These are phyloP conservation scores for Triglochin maritima DNA, from an alignment of 106 monocot species.

Conservation along the genomic window DNA sequence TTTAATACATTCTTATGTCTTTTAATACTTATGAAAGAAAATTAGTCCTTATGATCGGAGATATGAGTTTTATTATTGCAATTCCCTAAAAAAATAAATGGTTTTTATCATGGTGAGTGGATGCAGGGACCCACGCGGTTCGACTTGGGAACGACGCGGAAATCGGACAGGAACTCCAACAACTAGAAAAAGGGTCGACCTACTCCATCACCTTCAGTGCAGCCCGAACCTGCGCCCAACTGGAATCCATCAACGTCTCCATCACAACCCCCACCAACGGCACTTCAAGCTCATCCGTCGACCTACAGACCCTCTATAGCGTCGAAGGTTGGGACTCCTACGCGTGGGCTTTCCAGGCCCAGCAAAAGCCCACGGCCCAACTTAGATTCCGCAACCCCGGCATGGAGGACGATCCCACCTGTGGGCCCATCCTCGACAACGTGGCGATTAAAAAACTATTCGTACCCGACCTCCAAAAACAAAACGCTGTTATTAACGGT, in stretches of 20 bases:
- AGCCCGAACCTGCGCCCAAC: slow-evolving; percentile 83
- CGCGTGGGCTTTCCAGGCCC: slow-evolving; percentile 66
- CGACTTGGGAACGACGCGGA: slow-evolving; percentile 87
- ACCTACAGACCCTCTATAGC: slow-evolving; percentile 92
- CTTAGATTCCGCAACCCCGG: slow-evolving; percentile 71
- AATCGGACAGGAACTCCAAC: slow-evolving; percentile 36
- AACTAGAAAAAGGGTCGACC: slow-evolving; percentile 56
- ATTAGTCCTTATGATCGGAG: not conserved
- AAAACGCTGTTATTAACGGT: slow-evolving; percentile 39
- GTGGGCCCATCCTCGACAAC: slow-evolving; percentile 85
- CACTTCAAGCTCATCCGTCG: slow-evolving; percentile 24
- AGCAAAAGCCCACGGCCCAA: slow-evolving; percentile 3
- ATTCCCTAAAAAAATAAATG: too few relatives aligned
- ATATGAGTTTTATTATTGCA: too few relatives aligned
- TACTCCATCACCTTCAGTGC: slow-evolving; percentile 90
- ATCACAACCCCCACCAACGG: not conserved
- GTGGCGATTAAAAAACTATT: slow-evolving; percentile 90
- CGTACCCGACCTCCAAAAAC: slow-evolving; percentile 41
- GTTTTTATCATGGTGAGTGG: not conserved
- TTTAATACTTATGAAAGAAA: not conserved
- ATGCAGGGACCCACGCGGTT: slow-evolving; percentile 58
- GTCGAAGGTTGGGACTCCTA: slow-evolving; percentile 95
- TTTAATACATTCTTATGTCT: not conserved
- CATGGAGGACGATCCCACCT: slow-evolving; percentile 94
- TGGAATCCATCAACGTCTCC: slow-evolving; percentile 82